Base-by-base conservation (phyloP, 2,329 filamentous ascomycete species). In the Hirsutella rhossiliensis region DNA sequence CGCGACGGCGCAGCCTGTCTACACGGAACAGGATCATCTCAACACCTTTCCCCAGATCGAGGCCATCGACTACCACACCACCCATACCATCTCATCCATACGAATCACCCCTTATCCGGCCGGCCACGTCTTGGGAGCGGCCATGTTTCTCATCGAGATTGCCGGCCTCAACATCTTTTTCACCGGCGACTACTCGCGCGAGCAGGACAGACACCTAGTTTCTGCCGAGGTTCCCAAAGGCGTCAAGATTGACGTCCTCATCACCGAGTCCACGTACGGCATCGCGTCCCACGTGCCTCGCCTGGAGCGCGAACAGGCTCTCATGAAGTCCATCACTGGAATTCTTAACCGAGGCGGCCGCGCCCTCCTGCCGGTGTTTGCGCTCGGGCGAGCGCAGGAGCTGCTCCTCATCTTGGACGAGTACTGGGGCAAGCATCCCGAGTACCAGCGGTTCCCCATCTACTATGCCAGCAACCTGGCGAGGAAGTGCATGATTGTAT, bases 111-210 rank as follows among this genome's bases (percentile, higher is more conserved):
- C 92, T 15, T 97, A 95, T 55, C 92, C 94, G 3, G 92, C 92
- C 8, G 92, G 92, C 20, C 92, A 98, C 68, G 92, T 98, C n/a
- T 75, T 98, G 11, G 92, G 92, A 34, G 92, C 92, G 12, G 92
- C 92, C 55, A 98, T 98, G 92, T 98, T 95, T 53, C 75, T 97
- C 30, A 87, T 98, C 53, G 90, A 96, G 58, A 98, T 98, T 57
- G 92, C 90, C 4, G 92, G 90, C 0, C 76, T 98, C 47, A 97
- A 95, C 56, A 90, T 97, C 46, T 80, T 98, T 54, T 98, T 98
- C 64, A 98, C 92, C 0, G 92, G 92, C 40, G 92, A 98, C 65
- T 98, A 98, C 67, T 96, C 88, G 5, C 76, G 92, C 47, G 92
- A 98, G 62, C 86, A 94, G 50, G 92, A 98, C 65, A 77, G 92